Evolutionary conservation across 2,329 filamentous ascomycete genomes (phyloP), one percentile per base, ranked within the genome.

Genomic region (Botrytis galanthina): DNA sequence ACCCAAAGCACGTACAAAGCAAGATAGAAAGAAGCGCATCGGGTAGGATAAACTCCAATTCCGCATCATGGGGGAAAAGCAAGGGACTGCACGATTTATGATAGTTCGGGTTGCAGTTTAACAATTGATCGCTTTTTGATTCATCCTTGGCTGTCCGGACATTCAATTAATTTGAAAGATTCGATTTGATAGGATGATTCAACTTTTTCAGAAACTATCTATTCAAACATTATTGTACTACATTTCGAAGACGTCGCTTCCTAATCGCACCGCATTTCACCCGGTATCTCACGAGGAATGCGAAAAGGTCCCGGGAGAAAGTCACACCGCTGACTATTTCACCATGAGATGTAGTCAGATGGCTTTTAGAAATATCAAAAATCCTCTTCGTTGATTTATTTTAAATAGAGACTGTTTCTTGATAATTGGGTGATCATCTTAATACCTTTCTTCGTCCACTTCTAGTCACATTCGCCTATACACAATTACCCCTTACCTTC

Each of bases 371-470:
- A 1, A n/a, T 14, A 6, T 6, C 48, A 5, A 6, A 42, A 22
- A 14, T 32, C 16, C 0, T 6, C 6, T 10, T 6, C 1, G 0
- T 3, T 32, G 6, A 14, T 18, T 18, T 42, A 0, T 32, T 18
- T 57, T 42, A 69, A 42, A 69, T 44, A 69, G 18, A 26, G 37
- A 42, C 10, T 42, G 6, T n/a, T 32, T 3, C 42, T 4, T 37
- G 1, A 42, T 6, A 26, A 16, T 42, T 29, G 20, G 18, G 2
- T 1, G 2, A 29, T 32, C 16, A 32, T 68, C 64, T 39, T 16
- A 6, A 54, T 14, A 18, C 32, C 26, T 26, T 16, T 20, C 10
- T 18, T 37, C 26, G 18, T 39, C 2, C 46, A 39, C 22, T 22
- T 39, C 22, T n/a, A 42, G n/a, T 32, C 9, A 32, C n/a, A 29